Evolutionary conservation across 2,329 filamentous ascomycete species (phyloP).

Genomic region (Fusarium nelsonii): DNA sequence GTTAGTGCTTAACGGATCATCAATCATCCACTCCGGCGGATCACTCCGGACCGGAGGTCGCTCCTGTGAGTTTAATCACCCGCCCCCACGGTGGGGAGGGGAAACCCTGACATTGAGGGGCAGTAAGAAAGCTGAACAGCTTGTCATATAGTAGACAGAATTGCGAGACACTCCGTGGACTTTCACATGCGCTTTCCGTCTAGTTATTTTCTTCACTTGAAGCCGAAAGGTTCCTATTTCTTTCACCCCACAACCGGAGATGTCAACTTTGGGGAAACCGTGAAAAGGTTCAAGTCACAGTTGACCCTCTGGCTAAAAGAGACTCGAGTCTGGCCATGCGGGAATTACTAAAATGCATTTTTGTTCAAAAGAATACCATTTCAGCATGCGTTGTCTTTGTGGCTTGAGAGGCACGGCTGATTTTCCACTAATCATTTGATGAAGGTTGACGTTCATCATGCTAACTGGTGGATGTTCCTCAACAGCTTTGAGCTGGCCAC

Average conservation of each 20-base stretch:
- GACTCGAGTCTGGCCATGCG: constrained; percentile 2
- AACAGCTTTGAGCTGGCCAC: not conserved
- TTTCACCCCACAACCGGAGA: not conserved
- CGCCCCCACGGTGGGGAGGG: constrained; percentile 24
- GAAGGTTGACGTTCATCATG: not conserved
- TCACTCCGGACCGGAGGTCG: constrained; percentile 4
- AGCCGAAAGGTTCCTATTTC: not conserved
- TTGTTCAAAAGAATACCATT: constrained; percentile 13
- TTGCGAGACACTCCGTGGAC: not conserved
- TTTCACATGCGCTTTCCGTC: rapidly evolving
- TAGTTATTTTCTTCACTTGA: rapidly evolving
- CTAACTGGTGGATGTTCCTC: constrained; percentile 11
- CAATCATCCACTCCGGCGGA: not conserved
- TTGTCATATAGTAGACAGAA: not conserved
- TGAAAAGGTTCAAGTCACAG: constrained; percentile 21
- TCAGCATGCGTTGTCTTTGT: not conserved
- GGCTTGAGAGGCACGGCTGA: not conserved
- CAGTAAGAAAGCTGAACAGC: not conserved
- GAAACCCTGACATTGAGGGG: constrained; percentile 17
- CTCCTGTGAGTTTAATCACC: constrained; percentile 12
- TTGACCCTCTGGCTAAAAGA: constrained; percentile 5
- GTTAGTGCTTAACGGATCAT: not conserved
- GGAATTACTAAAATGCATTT: constrained; percentile 14
- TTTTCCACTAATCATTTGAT: constrained; percentile 25
- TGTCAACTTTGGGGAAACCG: constrained; percentile 22